Base-by-base conservation (phyloP, 495 filamentous ascomycete genomes). In the Aspergillus incahuasiensis region DNA sequence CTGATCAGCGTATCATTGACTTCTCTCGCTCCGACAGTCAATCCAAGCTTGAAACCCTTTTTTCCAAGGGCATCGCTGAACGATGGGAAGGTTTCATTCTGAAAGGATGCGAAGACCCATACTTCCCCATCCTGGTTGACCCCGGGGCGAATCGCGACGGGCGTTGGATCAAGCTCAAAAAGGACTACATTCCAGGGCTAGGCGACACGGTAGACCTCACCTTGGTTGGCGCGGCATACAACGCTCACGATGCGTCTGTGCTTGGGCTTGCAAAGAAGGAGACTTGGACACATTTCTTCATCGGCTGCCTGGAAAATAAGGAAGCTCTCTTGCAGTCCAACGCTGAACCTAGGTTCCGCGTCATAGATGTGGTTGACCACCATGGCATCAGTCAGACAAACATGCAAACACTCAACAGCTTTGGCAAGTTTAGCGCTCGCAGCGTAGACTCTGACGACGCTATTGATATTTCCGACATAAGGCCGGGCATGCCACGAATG, bases 131-230 rank as follows among this genome's bases (percentile, higher is more conserved):
- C 5, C 60, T 67, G 48, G 58, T 68, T 12, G 55, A 16, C 52
- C 59, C 56, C 59, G 63, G 39, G 45, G 41, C 66, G 18, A 53
- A 47, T 28, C 77, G 68, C 32, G 72, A 59, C 32, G 77, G 75
- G 48, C 77, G 78, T 22, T 86, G 84, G 69, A 88, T 95, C 62
- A 96, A 95, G 69, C 64, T 96, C 24, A 96, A 96, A 66, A 95
- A 92, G 59, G 90, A 95, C 60, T 96, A 95, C 56, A 86, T 96
- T n/a, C 75, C 74, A 18, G 82, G 83, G 6, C 78, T 91, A 59
- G 91, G 90, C 1, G 90, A 95, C 60, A 86, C 88, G 39, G 83
- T 87, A 1, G 91, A 95, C 65, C 87, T 96, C 59, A 83, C 86
- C 1, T 77, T 92, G 6, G 70, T 95, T 30, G 91, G 88, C 5